Base-by-base conservation (phyloP, 2,329 filamentous ascomycete species). In the Trichoderma koningiopsis region DNA sequence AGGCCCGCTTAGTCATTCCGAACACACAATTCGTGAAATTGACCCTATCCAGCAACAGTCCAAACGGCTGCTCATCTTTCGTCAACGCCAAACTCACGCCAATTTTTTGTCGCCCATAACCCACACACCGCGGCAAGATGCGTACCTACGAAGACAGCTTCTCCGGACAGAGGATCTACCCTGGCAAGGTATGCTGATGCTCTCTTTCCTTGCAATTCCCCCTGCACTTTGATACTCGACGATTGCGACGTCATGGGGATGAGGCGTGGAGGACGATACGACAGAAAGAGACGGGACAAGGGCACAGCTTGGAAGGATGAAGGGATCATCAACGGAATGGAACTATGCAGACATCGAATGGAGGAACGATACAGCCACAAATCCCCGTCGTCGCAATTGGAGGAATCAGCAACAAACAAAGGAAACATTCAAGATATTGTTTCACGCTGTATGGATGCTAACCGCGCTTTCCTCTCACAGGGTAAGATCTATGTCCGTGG, bases 401-500 rank as follows among this genome's bases (percentile, higher is more conserved):
- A 57, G 31, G 53, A 35, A 57, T 57, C 49, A 62, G n/a, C 5
- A 62, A 27, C 5, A 62, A 27, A 3, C 19, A 52, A 58, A 43
- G 10, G 59, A 35, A 57, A 43, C 40, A 43, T 40, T 43, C 52
- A 43, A 22, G 19, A n/a, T 40, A 40, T 49, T 55, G 52, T 31
- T 24, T 7, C 40, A 31, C 27, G 5, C 37, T 49, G 31, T 7
- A 67, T 29, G 40, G 47, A 60, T 67, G 47, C 62, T 70, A 61
- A 68, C 62, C 40, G 10, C 58, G 31, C n/a, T 52, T 62, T 47
- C 24, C 72, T 62, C 63, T 73, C 70, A 81, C 83, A 98, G 96
- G 96, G 96, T 88, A 98, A 98, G 89, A 92, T 99, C 88, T 99
- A 95, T 88, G 88, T 99, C 89, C 94, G 96, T 86, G 94, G 95